Base-by-base conservation (phyloP, 164 flowering plant species). In the Pachysandra terminalis region DNA sequence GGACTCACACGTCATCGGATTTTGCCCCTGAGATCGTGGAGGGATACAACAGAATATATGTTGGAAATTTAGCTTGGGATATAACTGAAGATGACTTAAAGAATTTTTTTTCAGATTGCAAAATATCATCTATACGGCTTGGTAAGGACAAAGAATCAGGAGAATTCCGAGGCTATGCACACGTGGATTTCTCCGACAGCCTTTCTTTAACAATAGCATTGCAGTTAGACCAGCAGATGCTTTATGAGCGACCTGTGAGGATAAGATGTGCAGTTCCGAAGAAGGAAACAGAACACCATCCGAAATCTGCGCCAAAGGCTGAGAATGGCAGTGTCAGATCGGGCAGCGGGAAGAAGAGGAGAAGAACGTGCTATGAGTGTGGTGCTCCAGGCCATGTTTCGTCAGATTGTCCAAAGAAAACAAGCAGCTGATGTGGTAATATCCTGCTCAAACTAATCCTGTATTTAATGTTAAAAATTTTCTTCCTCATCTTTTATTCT, bases 31-130 rank as follows among this genome's bases (percentile, higher is more conserved):
- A 78, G 66, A 78, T 84, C 9, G 76, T 87, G 73, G 93, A 89
- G 27, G 99, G 98, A 52, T 90, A 91, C 75, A 88, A 91, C 71
- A 87, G 98, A 74, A 80, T 89, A 51, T 95, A 95, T 61, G 76
- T 83, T 19, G 97, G 99, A 37, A 95, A 95, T 78, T 80, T 95
- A 60, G 79, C 98, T 25, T 95, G 98, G 98, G 93, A 93, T 61
- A 79, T 89, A 64, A 95, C 93, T 0, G 96, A 92, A 73, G 90
- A 86, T 41, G 94, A 92, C 48, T 65, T 95, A 72, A 82, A 73
- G 75, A 86, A 80, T 22, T 68, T 89, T 69, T 89, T 95, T 79
- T 73, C 84, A 15, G 90, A 78, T 61, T 95, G 90, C 80, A 81
- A 73, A 14, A 80, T 95, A 70, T 78, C 88, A 24, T 77, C 91